Evolutionary conservation across 306 rosid species (phyloP), one percentile per base, ranked within the genome.

Genomic region (Cicer arietinum): DNA sequence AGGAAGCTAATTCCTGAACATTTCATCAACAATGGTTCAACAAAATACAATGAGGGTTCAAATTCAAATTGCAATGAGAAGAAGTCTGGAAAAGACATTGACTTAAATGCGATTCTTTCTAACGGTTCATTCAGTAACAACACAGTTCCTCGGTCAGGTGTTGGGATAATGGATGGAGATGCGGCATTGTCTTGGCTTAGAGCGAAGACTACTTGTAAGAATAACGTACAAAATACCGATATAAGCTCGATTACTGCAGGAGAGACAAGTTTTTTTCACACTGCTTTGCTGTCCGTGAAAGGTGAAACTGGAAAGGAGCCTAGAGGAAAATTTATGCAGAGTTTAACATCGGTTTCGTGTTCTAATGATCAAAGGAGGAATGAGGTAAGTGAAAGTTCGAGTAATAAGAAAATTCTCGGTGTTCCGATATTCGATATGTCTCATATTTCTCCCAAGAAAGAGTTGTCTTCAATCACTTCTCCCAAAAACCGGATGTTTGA

Each of bases 121-220:
- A 89, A 85, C 50, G 79, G 87, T 68, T 87, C 92, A 40, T 81
- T 87, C 48, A 78, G 20, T 66, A 66, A 86, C 71, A 76, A 77
- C 69, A 79, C 71, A 16, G 61, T 58, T 77, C 81, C 80, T 16
- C 77, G 74, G 72, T 53, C 77, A 41, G 83, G 75, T 80, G 73
- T 64, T 80, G 83, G 76, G 68, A 71, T 70, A 78, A 48, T 62
- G 64, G 85, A 81, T 58, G 86, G 75, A 56, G 90, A 76, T 62
- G 76, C 84, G 3, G 75, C 51, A 53, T 74, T 90, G 72, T 97
- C 96, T 10, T 92, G 96, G 99, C 91, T 90, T 58, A 84, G 86
- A 83, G 80, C 85, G 22, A 85, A 75, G 69, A 74, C 79, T 52
- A 42, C 84, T 58, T 75, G 84, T 78, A 88, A 80, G 82, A 84